These are phyloP conservation scores for Digitaria exilis DNA, from an alignment of 202 grass and related monocot genomes.

Conservation along the genomic window DNA sequence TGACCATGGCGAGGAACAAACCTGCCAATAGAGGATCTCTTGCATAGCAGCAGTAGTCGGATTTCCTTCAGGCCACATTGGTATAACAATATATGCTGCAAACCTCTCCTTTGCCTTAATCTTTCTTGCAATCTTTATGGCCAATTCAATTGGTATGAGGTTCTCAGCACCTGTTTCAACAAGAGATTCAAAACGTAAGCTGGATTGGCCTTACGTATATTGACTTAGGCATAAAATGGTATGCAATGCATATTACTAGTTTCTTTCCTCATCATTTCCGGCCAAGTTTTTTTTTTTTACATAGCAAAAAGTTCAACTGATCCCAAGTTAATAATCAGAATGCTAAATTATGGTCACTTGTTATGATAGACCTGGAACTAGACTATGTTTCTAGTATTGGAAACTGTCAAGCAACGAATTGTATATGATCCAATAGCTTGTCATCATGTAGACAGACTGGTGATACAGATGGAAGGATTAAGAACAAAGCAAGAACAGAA, in stretches of 20 bases:
- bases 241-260: not conserved
- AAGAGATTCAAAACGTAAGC: slow-evolving; percentile 16
- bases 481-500: not conserved
- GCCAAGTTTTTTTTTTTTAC: not conserved
- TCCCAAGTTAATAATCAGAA: not conserved
- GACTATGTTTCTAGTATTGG: not conserved
- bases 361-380: slow-evolving; percentile 15
- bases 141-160: slow-evolving; percentile 90
- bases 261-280: not conserved
- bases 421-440: slow-evolving; percentile 7
- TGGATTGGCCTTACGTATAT: not conserved
- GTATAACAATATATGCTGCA: slow-evolving; percentile 82
- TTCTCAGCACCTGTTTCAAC: slow-evolving; percentile 81
- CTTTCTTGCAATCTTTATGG: slow-evolving; percentile 93
- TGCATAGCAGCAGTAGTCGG: slow-evolving; percentile 82
- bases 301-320: not conserved
- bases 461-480: not conserved
- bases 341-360: slow-evolving; percentile 10
- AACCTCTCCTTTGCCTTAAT: slow-evolving; percentile 79
- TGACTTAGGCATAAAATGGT: not conserved
- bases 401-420: not conserved
- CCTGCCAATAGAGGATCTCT: slow-evolving; percentile 97
- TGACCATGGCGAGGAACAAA: slow-evolving; percentile 14
- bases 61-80: slow-evolving; percentile 95
- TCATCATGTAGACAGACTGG: not conserved